phyloP scores from a whole-genome alignment of 805 yeast species.

The Teunomyces gatunensis region DNA sequence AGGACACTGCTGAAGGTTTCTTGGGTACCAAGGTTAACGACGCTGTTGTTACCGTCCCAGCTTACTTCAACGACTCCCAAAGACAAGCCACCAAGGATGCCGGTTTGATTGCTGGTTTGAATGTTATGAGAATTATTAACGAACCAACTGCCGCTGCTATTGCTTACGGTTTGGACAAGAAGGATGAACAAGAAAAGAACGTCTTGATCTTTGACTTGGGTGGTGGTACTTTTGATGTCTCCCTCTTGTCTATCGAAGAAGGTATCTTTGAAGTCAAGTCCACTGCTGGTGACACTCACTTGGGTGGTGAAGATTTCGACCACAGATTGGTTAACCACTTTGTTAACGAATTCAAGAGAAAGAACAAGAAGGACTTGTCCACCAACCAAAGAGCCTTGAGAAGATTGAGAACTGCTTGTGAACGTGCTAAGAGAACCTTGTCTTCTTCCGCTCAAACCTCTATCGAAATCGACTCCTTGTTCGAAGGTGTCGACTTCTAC shows the following conservation, averaged over 20 bases:
- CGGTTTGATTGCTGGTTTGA: slow-evolving; percentile 33
- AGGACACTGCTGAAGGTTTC: slow-evolving; percentile 31
- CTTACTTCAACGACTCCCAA: slow-evolving; percentile 33
- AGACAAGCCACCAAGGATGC: slow-evolving; percentile 36
- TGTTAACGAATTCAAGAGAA: slow-evolving; percentile 94
- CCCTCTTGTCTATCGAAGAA: slow-evolving; percentile 46
- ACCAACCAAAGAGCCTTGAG: slow-evolving; percentile 95
- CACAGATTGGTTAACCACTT: slow-evolving; percentile 93
- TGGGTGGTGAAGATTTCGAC: slow-evolving; percentile 99
- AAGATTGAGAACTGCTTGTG: slow-evolving; percentile 98
- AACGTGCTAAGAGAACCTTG: slow-evolving; percentile 98
- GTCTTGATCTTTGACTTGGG: slow-evolving; percentile 47
- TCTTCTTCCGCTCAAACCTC: slow-evolving; percentile 95
- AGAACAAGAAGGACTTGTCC: slow-evolving; percentile 92
- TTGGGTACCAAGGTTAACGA: slow-evolving; percentile 25
- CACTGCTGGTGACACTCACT: slow-evolving; percentile 52
- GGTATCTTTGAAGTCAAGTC: slow-evolving; percentile 50
- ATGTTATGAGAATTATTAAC: slow-evolving; percentile 33
- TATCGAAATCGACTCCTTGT: slow-evolving; percentile 90
- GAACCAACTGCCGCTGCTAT: slow-evolving; percentile 35
- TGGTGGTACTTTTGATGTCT: slow-evolving; percentile 47
- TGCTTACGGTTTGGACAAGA: slow-evolving; percentile 45
- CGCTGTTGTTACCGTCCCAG: slow-evolving; percentile 33
- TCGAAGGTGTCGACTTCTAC: slow-evolving; percentile 95
- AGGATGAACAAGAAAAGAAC: slow-evolving; percentile 63